Percentiles rank a stretch among this genome's conserved stretches.
phyloP scores from a whole-genome alignment of 352 stramenopile species.

The Globisporangium acanthophoron region DNA sequence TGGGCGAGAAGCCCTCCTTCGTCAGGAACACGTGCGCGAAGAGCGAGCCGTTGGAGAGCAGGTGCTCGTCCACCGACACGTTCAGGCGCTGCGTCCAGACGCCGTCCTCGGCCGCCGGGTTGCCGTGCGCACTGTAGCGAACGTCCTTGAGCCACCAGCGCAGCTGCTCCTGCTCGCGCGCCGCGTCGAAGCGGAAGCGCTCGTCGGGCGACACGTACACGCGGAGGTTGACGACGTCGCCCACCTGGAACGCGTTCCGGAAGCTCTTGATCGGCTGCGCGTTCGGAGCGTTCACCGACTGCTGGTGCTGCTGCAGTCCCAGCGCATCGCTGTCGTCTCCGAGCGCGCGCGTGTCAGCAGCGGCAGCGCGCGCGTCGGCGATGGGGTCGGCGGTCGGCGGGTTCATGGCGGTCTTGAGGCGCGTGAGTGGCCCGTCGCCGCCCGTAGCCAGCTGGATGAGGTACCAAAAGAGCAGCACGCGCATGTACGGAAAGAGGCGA shows the following conservation, averaged over 20 bases:
- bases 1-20: conserved; percentile 62
- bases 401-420: conserved; percentile 11
- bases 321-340: conserved; percentile 1
- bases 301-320: conserved; percentile 10
- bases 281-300: not conserved
- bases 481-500: conserved; percentile 56
- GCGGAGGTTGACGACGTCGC: conserved; percentile 45
- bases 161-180: conserved; percentile 49
- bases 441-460: conserved; percentile 49
- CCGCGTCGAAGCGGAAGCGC: conserved; percentile 44
- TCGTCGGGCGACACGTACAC: conserved; percentile 58
- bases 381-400: conserved; percentile 15
- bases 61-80: conserved; percentile 59
- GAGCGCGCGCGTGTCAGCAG: not conserved
- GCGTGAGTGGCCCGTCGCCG: conserved; percentile 10
- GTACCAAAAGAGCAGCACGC: conserved; percentile 83
- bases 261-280: conserved; percentile 15
- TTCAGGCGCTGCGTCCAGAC: conserved; percentile 52
- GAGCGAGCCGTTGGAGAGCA: conserved; percentile 70
- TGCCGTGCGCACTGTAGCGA: conserved; percentile 41
- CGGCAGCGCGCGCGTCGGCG: not conserved
- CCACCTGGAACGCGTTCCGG: conserved; percentile 54
- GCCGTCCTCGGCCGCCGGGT: conserved; percentile 42
- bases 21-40: conserved; percentile 86
- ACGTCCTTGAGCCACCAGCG: conserved; percentile 54